Evolutionary conservation across 352 stramenopile species (phyloP), one percentile per base, ranked within the genome.

Genomic region (Phytophthora cryptogea): DNA sequence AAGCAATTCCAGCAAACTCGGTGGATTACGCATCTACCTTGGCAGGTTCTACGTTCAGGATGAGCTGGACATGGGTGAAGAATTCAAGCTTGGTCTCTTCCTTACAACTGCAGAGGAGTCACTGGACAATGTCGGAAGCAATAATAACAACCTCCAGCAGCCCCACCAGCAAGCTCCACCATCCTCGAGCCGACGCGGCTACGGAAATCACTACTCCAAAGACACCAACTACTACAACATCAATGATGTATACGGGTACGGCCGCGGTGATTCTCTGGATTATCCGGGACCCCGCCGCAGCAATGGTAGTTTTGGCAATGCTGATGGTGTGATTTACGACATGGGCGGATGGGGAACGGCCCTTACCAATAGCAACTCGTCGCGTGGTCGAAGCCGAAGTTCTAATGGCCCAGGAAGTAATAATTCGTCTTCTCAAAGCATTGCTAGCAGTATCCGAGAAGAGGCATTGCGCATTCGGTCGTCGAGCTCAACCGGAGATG

Each of bases 31-130:
- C 13, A 89, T 93, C 26, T 86, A 88, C 32, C 63, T 93, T 0
- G 84, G 84, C 8, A 73, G 81, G 8, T 93, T 93, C 42, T 91
- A 90, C 66, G 72, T 89, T 2, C 72, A 84, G 17, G 81, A 88
- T 37, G 81, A 90, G 17, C 41, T 74, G 8, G 75, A 87, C 26
- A 72, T 79, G 55, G 75, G 78, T n/a, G 79, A 89, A 33, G 81
- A 89, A 46, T 92, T 89, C 43, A 90, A 92, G 45, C 78, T 90
- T 37, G 83, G 83, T 4, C 54, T 92, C n/a, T 75, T 89, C 16
- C 52, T 92, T 2, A 86, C 80, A 16, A 87, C 78, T 4, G 74
- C 73, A 28, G 45, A 78, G 30, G 68, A 78, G 4, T 71, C 69
- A 2, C 45, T 53, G 11, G 67, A 69, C 40, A 75, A 65, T 23